Evolutionary conservation across 371 early-diverging fungal species (phyloP), one percentile per base, ranked within the genome.

Genomic region (Hamiltosporidium tvaerminnensis): DNA sequence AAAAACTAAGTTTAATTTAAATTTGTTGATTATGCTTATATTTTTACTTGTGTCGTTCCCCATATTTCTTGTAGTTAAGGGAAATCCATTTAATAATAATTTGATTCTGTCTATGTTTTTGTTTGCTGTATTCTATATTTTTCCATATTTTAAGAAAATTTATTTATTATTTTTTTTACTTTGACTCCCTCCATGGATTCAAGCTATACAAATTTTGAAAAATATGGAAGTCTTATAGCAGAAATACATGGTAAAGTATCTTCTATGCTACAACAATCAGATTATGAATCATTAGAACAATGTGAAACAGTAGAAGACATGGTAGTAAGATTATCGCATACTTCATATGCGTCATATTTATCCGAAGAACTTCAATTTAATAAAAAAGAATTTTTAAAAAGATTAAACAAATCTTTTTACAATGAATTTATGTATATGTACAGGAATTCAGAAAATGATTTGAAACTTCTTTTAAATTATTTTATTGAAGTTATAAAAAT

Each of bases 401-500:
- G 38, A n/a, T 33, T 60, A 14, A 53, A 30, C 1, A 16, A 37
- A 16, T 32, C 49, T 30, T 48, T 60, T 14, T 16, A 16, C 7
- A 35, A 23, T 23, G 60, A 60, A 36, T 50, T 48, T 14, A 23
- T 16, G 7, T n/a, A 50, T 2, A 16, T 60, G 10, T 48, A 34
- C 16, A 14, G 14, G 16, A 48, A 35, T 2, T 16, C 23, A 7
- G 34, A 7, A 30, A 38, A 38, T 3, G 49, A 53, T 53, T 48
- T 60, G 33, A 49, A 47, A 53, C 32, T 60, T 14, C 7, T 60
- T n/a, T 7, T 34, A 36, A 64, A 68, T 33, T 77, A 71, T 53
- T 74, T 68, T 50, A 55, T 64, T 53, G 73, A 75, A 35, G 57
- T 34, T 31, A 68, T 65, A 55, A 65, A 64, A 57, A 69, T 77